These are phyloP conservation scores for Ganoderma sp. DNA, from an alignment of 1,284 basidiomycete species.

Conservation along the genomic window DNA sequence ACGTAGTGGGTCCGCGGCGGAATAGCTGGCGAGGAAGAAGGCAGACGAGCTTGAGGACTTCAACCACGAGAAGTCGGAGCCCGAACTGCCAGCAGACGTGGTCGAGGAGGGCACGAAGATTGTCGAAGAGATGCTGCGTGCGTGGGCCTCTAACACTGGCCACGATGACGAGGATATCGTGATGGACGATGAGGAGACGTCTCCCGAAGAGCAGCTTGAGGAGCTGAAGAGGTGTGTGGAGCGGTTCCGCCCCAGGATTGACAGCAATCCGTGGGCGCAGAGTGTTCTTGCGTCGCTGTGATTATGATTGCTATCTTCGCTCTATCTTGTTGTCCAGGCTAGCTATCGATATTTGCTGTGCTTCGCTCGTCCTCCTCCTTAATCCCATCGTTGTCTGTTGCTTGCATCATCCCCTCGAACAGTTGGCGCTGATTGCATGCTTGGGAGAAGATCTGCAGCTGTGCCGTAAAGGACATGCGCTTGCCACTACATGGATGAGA, in stretches of 20 bases:
- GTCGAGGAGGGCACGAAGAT: conserved; percentile 82
- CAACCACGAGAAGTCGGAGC: conserved; percentile 51
- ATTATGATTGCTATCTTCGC: conserved; percentile 21
- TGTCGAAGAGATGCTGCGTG: conserved; percentile 79
- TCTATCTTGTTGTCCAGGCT: conserved; percentile 14
- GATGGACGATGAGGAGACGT: conserved; percentile 56
- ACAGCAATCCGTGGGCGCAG: conserved; percentile 80
- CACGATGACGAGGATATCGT: conserved; percentile 59
- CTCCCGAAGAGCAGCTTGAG: conserved; percentile 65
- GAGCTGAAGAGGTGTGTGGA: conserved; percentile 71
- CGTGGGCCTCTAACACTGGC: conserved; percentile 63
- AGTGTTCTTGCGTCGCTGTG: conserved; percentile 51
- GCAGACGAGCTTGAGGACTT: conserved; percentile 98
- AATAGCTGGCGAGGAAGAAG: conserved; percentile 89
- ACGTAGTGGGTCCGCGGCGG: background rate
- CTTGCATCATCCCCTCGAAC: background rate
- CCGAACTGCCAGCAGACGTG: conserved; percentile 63
- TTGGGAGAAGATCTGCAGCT: background rate
- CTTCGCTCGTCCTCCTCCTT: conserved; percentile 5
- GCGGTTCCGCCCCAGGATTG: conserved; percentile 70
- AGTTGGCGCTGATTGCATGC: background rate
- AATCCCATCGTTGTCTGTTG: background rate
- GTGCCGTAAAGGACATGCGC: no score
- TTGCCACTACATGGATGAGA: no score
- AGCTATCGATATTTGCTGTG: conserved; percentile 23